Base-by-base conservation (phyloP, 345 rosid genomes). In the Erodium maritimum region DNA sequence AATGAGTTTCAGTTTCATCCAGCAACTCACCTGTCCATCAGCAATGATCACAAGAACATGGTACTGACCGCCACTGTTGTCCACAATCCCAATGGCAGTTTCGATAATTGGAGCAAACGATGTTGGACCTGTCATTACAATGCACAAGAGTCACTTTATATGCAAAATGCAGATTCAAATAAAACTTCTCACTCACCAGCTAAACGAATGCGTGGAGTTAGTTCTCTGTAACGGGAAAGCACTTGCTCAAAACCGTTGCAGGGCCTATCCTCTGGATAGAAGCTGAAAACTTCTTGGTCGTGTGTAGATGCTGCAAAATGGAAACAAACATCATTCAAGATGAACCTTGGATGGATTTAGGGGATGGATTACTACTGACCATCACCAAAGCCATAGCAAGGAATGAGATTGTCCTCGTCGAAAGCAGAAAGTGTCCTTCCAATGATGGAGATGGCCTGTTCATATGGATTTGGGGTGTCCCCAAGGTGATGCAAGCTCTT, bases 31-130 rank as follows among this genome's bases (percentile, higher is more conserved):
- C 81, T 78, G 83, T 11, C 83, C 81, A 50, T 76, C 86, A 11
- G 86, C 86, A 24, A 81, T 78, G 63, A 78, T 81, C 66, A 81
- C n/a, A 34, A 81, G 73, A 58, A 81, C 79, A 68, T 81, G 83
- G 66, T 78, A 76, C 57, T 81, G 83, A 4, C 81, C 81, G 0
- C 73, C 77, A 56, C 81, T 78, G 51, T 67, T 61, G 63, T 81
- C 83, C 56, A 76, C 81, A 13, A 78, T 78, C 17, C 72, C 71
- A 23, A 68, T 63, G 57, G 77, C 79, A 66, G 67, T 76, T 57
- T 78, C 79, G 22, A 81, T 71, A 22, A 72, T 61, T 54, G 83
- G 86, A 42, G 81, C 86, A 59, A 81, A 78, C 21, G 83, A 81
- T 45, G 81, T 81, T 12, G 83, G 86, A 23, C 83, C 85, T 80